A percentile compares a stretch with the other conserved stretches of the same genome.
phyloP scores from a whole-genome alignment of 495 filamentous ascomycete genomes.

The Talaromyces nanjingensis region DNA sequence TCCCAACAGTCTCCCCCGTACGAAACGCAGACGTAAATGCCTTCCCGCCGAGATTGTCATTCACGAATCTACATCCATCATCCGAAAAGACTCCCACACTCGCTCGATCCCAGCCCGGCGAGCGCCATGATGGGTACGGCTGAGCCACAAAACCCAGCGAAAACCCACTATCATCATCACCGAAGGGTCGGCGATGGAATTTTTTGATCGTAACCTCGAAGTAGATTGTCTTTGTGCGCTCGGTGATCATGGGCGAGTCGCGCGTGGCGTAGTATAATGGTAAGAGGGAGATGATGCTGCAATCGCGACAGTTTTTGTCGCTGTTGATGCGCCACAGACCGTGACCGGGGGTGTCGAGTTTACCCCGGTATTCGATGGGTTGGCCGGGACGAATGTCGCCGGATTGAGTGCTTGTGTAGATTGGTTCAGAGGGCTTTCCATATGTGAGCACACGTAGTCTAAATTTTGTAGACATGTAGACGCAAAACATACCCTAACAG shows the following conservation, averaged over 20 bases:
- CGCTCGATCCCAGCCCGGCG: conserved; percentile 87
- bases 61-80: conserved; percentile 81
- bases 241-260: conserved; percentile 59
- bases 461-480: conserved; percentile 2
- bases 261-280: conserved; percentile 66
- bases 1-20: conserved; percentile 49
- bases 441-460: neutral
- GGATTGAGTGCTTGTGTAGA: conserved; percentile 31
- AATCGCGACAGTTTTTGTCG: conserved; percentile 29
- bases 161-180: conserved; percentile 52
- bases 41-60: conserved; percentile 77
- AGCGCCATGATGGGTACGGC: conserved; percentile 80
- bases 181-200: conserved; percentile 15
- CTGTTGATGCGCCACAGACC: conserved; percentile 42
- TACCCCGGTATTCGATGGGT: conserved; percentile 42
- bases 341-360: conserved; percentile 19
- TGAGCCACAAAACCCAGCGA: conserved; percentile 72
- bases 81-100: conserved; percentile 85
- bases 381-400: conserved; percentile 39
- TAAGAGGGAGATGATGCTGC: conserved; percentile 53
- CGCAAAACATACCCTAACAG: conserved; percentile 23
- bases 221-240: conserved; percentile 57
- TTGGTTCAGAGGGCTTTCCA: conserved; percentile 25
- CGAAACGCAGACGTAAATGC: conserved; percentile 56
- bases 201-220: conserved; percentile 63